Base-by-base conservation (phyloP, 2,329 filamentous ascomycete species). In the Claviceps quebecensis region DNA sequence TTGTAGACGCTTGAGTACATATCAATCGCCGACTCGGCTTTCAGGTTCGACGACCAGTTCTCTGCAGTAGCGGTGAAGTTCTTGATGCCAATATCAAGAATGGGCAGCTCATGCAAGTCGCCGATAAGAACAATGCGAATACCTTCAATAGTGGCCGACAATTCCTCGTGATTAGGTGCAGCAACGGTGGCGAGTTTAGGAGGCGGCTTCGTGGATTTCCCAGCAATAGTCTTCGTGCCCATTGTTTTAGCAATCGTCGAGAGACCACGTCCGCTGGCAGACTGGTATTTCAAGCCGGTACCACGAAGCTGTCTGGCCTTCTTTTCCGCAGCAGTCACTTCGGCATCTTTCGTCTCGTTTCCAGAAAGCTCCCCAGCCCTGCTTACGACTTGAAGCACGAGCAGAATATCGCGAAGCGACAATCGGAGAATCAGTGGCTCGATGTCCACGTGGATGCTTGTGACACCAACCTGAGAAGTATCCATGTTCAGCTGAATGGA, bases 1-100 rank as follows among this genome's bases (percentile, higher is more conserved):
- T 98, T 98, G 74, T 95, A 98, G 26, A 98, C 84, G 61, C 97
- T 98, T 59, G 94, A 80, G 66, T 95, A 95, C 56, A 91, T 88
- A 56, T 96, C 88, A 47, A 98, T 83, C n/a, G 81, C 85, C 0
- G 88, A 86, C 62, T 96, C 88, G 0, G 87, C 91, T 60, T 83
- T 89, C 66, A 98, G 75, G 22, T 83, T 84, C 5, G 83, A 84
- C 1, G 91, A 91, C 93, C 93, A 99, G 63, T 98, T 88, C 57
- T 85, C 81, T 4, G 94, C 87, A 45, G 85, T 81, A 2, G 91
- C 78, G 5, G 81, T 86, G 62, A 97, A 97, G 50, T 84, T 83
- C 68, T 95, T 95, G 60, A 98, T 81, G 57, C 87, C 95, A 68
- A 94, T 81, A 63, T 99, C 94, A 4, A 99, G 73, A 54, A 98